Conservation (phyloP, 345 rosid genomes). For the Adansonia digitata region DNA sequence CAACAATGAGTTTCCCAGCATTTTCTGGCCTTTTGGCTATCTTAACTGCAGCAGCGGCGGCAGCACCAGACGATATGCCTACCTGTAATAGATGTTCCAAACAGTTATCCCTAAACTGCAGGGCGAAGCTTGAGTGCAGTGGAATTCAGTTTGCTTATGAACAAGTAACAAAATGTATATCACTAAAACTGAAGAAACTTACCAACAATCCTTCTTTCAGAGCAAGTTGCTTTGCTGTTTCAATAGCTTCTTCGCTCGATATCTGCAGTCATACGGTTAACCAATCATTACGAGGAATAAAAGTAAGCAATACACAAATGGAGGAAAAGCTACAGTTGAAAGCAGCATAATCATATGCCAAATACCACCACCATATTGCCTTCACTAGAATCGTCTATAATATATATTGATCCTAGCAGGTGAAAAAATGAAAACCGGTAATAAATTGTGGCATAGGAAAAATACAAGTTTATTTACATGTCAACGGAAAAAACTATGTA, state of each 20-base stretch:
- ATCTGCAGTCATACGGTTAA: conserved; percentile 23
- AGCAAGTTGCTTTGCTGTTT: conserved; percentile 52
- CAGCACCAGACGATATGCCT: conserved; percentile 71
- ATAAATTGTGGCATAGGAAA: no score
- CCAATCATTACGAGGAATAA: neutral
- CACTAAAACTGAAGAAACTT: neutral
- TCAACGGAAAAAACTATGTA: neutral
- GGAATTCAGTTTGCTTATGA: neutral
- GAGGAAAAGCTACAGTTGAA: neutral
- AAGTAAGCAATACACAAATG: neutral
- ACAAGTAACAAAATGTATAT: neutral
- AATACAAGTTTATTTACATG: neutral
- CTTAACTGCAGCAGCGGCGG: conserved; percentile 46
- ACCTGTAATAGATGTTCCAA: conserved; percentile 29
- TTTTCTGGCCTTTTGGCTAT: conserved; percentile 58
- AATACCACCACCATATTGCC: neutral
- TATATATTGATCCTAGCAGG: neutral
- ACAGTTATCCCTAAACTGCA: neutral
- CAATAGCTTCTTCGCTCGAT: conserved; percentile 52
- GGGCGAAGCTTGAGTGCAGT: neutral
- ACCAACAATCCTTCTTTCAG: conserved; percentile 53
- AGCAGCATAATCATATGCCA: neutral
- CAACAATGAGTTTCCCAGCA: conserved; percentile 61
- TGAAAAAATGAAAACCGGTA: no score
- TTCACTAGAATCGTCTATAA: neutral